These are phyloP conservation scores for Drechslera avenae DNA, from an alignment of 2,329 filamentous ascomycete species.

Conservation along the genomic window DNA sequence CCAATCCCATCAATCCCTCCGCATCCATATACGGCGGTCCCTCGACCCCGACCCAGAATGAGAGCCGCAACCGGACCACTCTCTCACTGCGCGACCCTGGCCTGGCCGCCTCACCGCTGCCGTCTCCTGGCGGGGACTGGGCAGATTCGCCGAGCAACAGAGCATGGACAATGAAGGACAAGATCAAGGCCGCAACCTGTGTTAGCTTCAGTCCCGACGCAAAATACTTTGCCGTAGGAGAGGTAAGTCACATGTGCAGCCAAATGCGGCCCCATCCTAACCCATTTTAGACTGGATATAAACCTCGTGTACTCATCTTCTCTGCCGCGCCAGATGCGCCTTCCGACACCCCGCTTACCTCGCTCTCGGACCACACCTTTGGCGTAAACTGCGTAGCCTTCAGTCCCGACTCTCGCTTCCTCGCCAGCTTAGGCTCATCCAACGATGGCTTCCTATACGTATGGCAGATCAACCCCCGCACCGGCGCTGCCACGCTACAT, in stretches of 20 bases:
- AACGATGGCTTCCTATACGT: conserved; percentile 95
- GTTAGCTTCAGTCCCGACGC: conserved; percentile 87
- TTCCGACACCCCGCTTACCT: conserved; percentile 80
- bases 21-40: conserved; percentile 57
- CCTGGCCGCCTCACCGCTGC: conserved; percentile 50
- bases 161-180: conserved; percentile 86
- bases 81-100: conserved; percentile 56
- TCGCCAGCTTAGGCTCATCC: conserved; percentile 84
- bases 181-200: conserved; percentile 92
- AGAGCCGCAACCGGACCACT: conserved; percentile 64
- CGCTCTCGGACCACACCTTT: conserved; percentile 86
- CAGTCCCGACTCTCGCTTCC: conserved; percentile 81
- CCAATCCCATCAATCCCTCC: conserved; percentile 69
- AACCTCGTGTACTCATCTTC: conserved; percentile 88
- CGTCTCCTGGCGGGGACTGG: conserved; percentile 57
- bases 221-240: conserved; percentile 86
- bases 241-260: conserved; percentile 56
- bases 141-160: conserved; percentile 67
- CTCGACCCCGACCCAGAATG: conserved; percentile 60
- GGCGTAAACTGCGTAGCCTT: conserved; percentile 89
- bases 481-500: conserved; percentile 76
- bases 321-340: conserved; percentile 76
- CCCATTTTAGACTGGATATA: conserved; percentile 74
- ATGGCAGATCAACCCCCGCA: conserved; percentile 84
- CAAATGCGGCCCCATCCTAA: conserved; percentile 32